These are phyloP conservation scores for Candolleomyces eurysporus DNA, from an alignment of 768 basidiomycete species.

Conservation along the genomic window DNA sequence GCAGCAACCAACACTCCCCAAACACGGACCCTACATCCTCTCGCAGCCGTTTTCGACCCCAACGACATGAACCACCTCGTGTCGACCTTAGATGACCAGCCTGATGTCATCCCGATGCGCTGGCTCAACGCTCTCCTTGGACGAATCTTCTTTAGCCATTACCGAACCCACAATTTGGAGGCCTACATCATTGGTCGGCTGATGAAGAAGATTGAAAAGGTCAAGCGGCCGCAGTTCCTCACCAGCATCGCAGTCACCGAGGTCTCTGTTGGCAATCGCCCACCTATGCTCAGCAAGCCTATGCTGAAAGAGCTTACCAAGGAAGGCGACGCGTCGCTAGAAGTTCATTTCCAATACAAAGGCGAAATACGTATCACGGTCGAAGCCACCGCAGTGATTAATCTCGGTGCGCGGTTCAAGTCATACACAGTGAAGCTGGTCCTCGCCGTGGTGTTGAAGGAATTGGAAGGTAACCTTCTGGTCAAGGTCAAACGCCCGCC, in stretches of 20 bases:
- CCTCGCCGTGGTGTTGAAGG: slow-evolving; percentile 83
- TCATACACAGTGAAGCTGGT: slow-evolving; percentile 88
- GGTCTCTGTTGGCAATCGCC: slow-evolving; percentile 80
- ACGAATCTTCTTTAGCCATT: slow-evolving; percentile 88
- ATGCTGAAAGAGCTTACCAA: slow-evolving; percentile 97
- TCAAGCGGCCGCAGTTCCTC: slow-evolving; percentile 86
- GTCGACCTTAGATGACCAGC: slow-evolving; percentile 83
- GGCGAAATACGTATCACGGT: slow-evolving; percentile 89
- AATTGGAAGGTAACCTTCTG: slow-evolving; percentile 87
- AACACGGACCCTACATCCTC: slow-evolving; percentile 57
- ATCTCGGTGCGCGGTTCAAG: slow-evolving; percentile 80
- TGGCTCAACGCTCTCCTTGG: slow-evolving; percentile 97
- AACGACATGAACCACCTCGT: slow-evolving; percentile 84
- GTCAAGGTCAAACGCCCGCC: slow-evolving; percentile 93
- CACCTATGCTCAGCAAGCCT: slow-evolving; percentile 90
- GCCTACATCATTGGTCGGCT: slow-evolving; percentile 80
- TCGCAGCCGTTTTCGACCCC: slow-evolving; percentile 65
- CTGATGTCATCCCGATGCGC: slow-evolving; percentile 95
- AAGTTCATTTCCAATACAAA: slow-evolving; percentile 80
- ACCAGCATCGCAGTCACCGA: slow-evolving; percentile 84
- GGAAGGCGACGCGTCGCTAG: slow-evolving; percentile 90
- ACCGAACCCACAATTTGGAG: slow-evolving; percentile 81
- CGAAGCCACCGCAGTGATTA: slow-evolving; percentile 86
- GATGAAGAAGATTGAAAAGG: slow-evolving; percentile 92
- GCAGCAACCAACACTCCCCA: slow-evolving; percentile 65